Evolutionary conservation across 345 rosid species (phyloP), one percentile per base, ranked within the genome.

Genomic region (Citrus reticulata): DNA sequence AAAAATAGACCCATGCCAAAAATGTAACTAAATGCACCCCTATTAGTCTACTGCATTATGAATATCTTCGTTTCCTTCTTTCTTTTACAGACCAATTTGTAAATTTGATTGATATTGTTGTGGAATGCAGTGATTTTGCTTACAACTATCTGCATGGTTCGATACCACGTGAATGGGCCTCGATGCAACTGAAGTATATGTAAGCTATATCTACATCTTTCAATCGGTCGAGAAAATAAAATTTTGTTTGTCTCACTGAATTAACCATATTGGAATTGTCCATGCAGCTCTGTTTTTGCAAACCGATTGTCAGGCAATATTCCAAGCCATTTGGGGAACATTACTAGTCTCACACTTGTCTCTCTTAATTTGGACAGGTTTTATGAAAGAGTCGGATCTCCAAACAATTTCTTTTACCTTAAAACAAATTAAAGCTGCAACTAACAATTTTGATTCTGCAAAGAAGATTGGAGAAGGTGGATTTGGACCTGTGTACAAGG

Each of bases 101-200:
- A 22, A 74, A 29, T 30, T 62, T 42, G 5, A 8, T 22, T 37
- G 7, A 27, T 63, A 49, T 30, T 32, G 67, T n/a, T 77, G 65
- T 69, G 64, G 73, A 35, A 65, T 85, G 84, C 76, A 90, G 97
- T 80, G 93, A 90, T 83, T 80, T 90, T 65, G 86, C 91, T 34
- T 88, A 77, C 77, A 89, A 90, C 83, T 90, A 83, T 69, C 84
- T 92, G 17, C 76, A 54, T 82, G 94, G 93, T 42, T 82, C 92
- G 19, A 82, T 92, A 22, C 93, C 94, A 68, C 75, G 27, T 64
- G 89, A 88, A 85, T 92, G 93, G 94, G 90, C 87, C 9, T 83
- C 91, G 27, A 22, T 87, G 79, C 82, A 69, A 40, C 79, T 90
- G 58, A 86, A 78, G 51, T 81, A 20, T 59, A 86, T 92, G 94